A percentile compares a stretch with the other conserved stretches of the same genome.
These are phyloP conservation scores for Raphidocelis subcapitata DNA, from an alignment of 139 green algal genomes.

Conservation along the genomic window DNA sequence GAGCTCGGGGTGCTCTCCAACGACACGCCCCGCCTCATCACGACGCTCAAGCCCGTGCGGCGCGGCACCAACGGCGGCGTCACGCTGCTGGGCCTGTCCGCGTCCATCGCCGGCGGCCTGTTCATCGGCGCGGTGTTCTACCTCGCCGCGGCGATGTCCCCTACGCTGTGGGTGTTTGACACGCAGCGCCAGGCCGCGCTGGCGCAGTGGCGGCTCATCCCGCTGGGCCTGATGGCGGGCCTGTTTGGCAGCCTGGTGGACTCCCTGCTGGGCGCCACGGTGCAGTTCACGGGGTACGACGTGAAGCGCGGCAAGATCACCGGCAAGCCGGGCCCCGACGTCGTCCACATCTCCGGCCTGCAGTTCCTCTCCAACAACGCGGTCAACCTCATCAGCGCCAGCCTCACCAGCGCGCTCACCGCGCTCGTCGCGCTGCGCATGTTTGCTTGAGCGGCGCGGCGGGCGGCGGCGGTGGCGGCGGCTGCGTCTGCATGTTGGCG, in stretches of 20 bases:
- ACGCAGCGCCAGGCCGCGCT: conserved; percentile 28
- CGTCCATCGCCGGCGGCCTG: conserved; percentile 68
- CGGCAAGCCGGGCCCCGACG: conserved; percentile 44
- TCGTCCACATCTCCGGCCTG: conserved; percentile 54
- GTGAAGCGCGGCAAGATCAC: conserved; percentile 37
- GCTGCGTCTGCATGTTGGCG: too few relatives aligned
- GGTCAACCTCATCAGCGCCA: conserved; percentile 45
- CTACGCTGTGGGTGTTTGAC: conserved; percentile 59
- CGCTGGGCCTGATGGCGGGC: conserved; percentile 68
- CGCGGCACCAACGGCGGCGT: conserved; percentile 89
- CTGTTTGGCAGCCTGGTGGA: conserved; percentile 87
- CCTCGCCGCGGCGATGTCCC: conserved; percentile 42
- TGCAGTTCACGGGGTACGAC: conserved; percentile 88
- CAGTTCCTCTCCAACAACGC: conserved; percentile 47
- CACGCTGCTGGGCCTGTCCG: conserved; percentile 67
- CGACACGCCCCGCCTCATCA: conserved; percentile 79
- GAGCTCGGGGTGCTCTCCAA: conserved; percentile 82
- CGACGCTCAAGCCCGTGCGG: conserved; percentile 61
- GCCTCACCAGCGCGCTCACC: conserved; percentile 27
- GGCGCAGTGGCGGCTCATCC: conserved; percentile 58
- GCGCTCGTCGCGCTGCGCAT: conserved; percentile 32
- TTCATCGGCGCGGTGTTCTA: conserved; percentile 78
- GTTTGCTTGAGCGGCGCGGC: conserved; percentile 29
- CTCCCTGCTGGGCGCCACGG: conserved; percentile 88
- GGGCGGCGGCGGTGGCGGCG: too few relatives aligned